Percentiles rank a stretch among this genome's conserved stretches.
Evolutionary conservation across 2,329 filamentous ascomycete genomes (phyloP).

Genomic region (Apiospora malaysiana): DNA sequence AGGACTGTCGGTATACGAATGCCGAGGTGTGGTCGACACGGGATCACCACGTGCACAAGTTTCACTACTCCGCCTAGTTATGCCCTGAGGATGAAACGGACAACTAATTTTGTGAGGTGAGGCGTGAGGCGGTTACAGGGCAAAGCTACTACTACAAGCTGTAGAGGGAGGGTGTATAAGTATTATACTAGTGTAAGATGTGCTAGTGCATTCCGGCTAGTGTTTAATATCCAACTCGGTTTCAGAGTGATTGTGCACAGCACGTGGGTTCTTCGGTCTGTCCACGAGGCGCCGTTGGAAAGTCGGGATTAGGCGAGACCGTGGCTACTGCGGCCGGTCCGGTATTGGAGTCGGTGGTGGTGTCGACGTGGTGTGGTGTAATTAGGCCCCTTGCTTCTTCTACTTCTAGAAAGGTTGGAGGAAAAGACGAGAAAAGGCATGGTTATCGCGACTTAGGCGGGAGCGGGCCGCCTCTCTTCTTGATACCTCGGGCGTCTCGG

Average conservation of each 20-base stretch:
- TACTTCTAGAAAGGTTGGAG: not conserved
- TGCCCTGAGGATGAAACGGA: not conserved
- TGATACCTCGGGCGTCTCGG: slow-evolving; percentile 14
- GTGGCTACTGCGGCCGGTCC: not conserved
- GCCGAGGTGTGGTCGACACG: not conserved
- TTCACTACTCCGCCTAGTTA: not conserved
- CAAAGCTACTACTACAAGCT: not conserved
- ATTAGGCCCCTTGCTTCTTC: not conserved
- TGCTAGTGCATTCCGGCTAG: not conserved
- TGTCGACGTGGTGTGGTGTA: too few species aligned
- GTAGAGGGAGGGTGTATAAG: not conserved
- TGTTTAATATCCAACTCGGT: not conserved
- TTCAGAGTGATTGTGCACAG: slow-evolving; percentile 10
- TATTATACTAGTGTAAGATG: not conserved
- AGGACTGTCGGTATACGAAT: not conserved
- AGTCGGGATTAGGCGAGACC: slow-evolving; percentile 3
- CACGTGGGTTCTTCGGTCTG: not conserved
- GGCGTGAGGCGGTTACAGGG: not conserved
- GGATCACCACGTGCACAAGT: not conserved
- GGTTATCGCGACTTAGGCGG: not conserved
- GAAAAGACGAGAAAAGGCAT: not conserved
- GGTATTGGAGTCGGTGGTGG: not conserved
- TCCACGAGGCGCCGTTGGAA: slow-evolving; percentile 12
- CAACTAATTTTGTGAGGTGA: not conserved
- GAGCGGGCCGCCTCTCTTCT: slow-evolving; percentile 11